Conservation (phyloP, 1,139 yeast species). For the Pichia cactophila region DNA sequence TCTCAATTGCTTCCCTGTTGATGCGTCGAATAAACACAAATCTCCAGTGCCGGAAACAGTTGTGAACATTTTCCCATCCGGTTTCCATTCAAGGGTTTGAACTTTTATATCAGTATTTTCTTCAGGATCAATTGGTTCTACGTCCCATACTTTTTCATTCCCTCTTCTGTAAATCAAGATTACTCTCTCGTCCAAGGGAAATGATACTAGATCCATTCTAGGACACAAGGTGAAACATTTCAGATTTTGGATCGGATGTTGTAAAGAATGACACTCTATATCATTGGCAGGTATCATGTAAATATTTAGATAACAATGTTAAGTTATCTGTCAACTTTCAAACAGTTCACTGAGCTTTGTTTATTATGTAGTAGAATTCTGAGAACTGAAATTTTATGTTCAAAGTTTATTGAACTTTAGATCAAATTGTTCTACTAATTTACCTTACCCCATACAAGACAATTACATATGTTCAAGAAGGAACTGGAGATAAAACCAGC, state of each 20-base stretch:
- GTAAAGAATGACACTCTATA: constrained; percentile 14
- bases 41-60: constrained; percentile 20
- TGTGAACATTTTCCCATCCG: constrained; percentile 26
- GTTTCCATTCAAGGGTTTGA: constrained; percentile 22
- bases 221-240: constrained; percentile 44
- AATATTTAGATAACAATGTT: too few species aligned
- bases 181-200: constrained; percentile 30
- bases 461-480: constrained; percentile 49
- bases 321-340: too few species aligned
- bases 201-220: constrained; percentile 41
- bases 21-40: constrained; percentile 22
- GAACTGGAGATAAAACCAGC: constrained; percentile 61
- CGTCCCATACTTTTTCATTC: constrained; percentile 48
- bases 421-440: too few species aligned
- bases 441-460: neutral
- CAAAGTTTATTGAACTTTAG: too few species aligned
- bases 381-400: too few species aligned
- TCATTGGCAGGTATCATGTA: neutral
- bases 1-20: constrained; percentile 22
- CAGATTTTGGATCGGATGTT: constrained; percentile 18
- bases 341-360: neutral
- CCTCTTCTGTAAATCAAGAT: constrained; percentile 33
- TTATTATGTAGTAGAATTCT: too few species aligned
- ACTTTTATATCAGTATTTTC: constrained; percentile 7
- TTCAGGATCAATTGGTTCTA: constrained; percentile 24